Evolutionary conservation across 768 basidiomycete genomes (phyloP), one percentile per base, ranked within the genome.

Genomic region (Pleurotus platypus): DNA sequence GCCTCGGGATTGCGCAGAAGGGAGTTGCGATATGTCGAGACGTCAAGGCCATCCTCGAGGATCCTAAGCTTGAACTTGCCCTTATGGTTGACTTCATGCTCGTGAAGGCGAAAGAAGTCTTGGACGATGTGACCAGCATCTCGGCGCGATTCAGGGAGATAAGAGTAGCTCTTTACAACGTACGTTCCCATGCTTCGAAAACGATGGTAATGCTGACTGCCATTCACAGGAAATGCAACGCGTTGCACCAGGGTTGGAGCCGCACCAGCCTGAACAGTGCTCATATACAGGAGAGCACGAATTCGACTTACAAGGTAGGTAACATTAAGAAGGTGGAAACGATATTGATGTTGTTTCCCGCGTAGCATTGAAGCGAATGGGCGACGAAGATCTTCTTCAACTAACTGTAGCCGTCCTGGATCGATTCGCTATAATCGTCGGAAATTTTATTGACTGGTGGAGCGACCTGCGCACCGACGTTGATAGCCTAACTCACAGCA

Each of bases 361-460:
- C 9, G 30, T 3, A 30, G 30, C 7, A 30, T 35, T 35, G 7
- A 35, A 35, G 2, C 39, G 39, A n/a, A 54, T 54, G 51, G 51
- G 15, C 3, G 51, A 54, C 27, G 22, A 42, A 11, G 38, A 54
- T 16, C 51, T 54, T 42, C 22, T 54, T 2, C 20, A 54, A 3
- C 18, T 18, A 2, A 54, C 51, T 16, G 8, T 54, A 3, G 16
- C 20, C 5, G 51, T 54, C 13, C 39, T 54, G 11, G 51, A 54
- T 24, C 51, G 24, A 26, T 54, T 54, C 22, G 37, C n/a, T 4
- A 3, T 24, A 6, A 42, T 54, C 11, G 51, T 54, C 9, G 51
- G 51, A 3, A 24, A 54, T 13, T 54, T 54, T 9, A 39, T 54
- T 12, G 39, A 54, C 15, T 54, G 51, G 51, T 54, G 51, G 51